phyloP scores from a whole-genome alignment of 805 yeast species.

The Suhomyces sp. region DNA sequence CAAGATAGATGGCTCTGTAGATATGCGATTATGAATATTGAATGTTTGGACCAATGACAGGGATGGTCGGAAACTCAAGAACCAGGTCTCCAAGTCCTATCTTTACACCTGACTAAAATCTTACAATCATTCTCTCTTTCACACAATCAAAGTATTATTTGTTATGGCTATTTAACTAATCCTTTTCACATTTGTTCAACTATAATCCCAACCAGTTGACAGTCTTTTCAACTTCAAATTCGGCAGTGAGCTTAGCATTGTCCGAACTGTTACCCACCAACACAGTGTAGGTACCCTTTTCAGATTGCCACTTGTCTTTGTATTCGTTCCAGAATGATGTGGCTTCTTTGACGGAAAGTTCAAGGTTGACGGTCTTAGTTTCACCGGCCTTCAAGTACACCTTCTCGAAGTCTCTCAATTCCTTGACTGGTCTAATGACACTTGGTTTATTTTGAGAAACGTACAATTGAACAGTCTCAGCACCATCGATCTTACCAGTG shows the following conservation, averaged over 20 bases:
- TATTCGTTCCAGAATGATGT: conserved; percentile 55
- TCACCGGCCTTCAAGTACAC: conserved; percentile 47
- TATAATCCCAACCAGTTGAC: conserved; percentile 9
- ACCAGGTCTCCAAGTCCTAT: no score
- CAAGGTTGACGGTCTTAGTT: conserved; percentile 33
- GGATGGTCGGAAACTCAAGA: no score
- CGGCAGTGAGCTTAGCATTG: conserved; percentile 20
- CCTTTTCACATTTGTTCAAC: no score
- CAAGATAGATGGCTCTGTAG: no score
- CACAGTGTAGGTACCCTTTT: conserved; percentile 50
- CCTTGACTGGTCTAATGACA: conserved; percentile 55
- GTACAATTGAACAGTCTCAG: conserved; percentile 58
- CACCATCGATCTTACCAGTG: conserved; percentile 49
- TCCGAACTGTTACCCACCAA: conserved; percentile 44
- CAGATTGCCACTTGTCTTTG: conserved; percentile 49
- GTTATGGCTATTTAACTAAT: no score
- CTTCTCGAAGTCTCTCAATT: conserved; percentile 58
- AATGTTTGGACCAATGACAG: no score
- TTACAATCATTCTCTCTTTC: no score
- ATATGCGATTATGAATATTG: no score
- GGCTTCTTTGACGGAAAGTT: conserved; percentile 48
- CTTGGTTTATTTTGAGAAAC: conserved; percentile 38
- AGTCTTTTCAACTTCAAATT: conserved; percentile 18
- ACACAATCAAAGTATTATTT: no score
- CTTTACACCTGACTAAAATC: no score